phyloP scores from a whole-genome alignment of 805 yeast genomes.

The Suhomyces xylopsoci region DNA sequence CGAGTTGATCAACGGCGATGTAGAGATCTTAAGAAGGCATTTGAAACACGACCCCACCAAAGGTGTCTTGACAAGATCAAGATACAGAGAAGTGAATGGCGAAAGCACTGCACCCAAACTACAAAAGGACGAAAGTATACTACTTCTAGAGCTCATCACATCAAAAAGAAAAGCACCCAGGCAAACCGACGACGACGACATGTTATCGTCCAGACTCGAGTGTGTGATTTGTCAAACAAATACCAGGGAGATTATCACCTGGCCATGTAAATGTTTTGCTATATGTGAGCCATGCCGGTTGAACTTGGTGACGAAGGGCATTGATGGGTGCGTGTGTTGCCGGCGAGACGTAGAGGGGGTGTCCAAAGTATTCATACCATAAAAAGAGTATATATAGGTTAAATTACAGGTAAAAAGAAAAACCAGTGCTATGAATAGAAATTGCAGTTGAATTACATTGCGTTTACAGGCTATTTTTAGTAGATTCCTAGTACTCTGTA shows the following conservation, averaged over 20 bases:
- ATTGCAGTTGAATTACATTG: no score
- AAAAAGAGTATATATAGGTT: no score
- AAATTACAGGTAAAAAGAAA: no score
- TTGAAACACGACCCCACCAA: constrained; percentile 15
- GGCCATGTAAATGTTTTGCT: constrained; percentile 94
- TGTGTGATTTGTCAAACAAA: constrained; percentile 84
- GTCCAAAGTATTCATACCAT: constrained; percentile 59
- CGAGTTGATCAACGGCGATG: constrained; percentile 19
- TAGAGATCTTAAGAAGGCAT: constrained; percentile 27
- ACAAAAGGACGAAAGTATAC: constrained; percentile 14
- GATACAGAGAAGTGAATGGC: constrained; percentile 12
- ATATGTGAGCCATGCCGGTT: constrained; percentile 82
- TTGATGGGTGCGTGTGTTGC: constrained; percentile 82
- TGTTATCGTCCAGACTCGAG: constrained; percentile 32
- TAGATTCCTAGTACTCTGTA: no score
- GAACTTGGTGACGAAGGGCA: constrained; percentile 67
- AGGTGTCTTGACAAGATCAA: constrained; percentile 34
- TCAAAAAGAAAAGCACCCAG: constrained; percentile 10
- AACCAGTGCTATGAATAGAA: no score
- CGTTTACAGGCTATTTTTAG: no score
- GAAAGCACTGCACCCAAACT: not conserved
- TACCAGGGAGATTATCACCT: constrained; percentile 71
- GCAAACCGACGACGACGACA: constrained; percentile 20
- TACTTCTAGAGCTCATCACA: constrained; percentile 21
- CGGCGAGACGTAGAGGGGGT: constrained; percentile 69